Evolutionary conservation across 805 yeast species (phyloP).

Genomic region (Candida chauliodis): DNA sequence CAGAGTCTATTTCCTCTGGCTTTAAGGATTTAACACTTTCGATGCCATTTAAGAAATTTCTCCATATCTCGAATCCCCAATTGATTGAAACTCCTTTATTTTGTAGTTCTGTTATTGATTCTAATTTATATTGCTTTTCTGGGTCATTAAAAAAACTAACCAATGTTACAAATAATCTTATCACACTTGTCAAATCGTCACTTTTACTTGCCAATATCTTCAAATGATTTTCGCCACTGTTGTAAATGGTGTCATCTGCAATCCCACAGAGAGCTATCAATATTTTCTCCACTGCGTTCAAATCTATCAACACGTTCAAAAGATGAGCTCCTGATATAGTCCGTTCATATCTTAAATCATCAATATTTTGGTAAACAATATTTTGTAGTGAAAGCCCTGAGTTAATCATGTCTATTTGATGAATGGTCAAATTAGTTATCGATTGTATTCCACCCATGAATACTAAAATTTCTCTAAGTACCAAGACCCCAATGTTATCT

Average conservation of each 20-base stretch:
- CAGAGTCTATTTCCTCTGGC: neutral
- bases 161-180: slow-evolving; percentile 62
- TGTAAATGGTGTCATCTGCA: slow-evolving; percentile 35
- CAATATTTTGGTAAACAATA: slow-evolving; percentile 54
- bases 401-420: slow-evolving; percentile 63
- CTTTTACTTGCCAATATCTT: slow-evolving; percentile 68
- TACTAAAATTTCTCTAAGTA: slow-evolving; percentile 63
- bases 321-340: slow-evolving; percentile 47
- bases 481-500: slow-evolving; percentile 56
- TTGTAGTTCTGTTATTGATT: slow-evolving; percentile 40
- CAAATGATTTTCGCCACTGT: slow-evolving; percentile 43
- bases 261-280: slow-evolving; percentile 58
- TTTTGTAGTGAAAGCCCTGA: slow-evolving; percentile 58
- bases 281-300: slow-evolving; percentile 56
- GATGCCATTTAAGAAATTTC: slow-evolving; percentile 38
- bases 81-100: slow-evolving; percentile 42
- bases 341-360: slow-evolving; percentile 52
- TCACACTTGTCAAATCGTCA: slow-evolving; percentile 68
- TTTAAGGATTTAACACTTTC: slow-evolving; percentile 14
- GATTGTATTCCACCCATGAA: slow-evolving; percentile 80
- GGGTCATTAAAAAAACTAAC: slow-evolving; percentile 47
- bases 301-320: slow-evolving; percentile 40
- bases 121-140: slow-evolving; percentile 27
- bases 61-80: slow-evolving; percentile 81
- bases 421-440: slow-evolving; percentile 59